Conservation (phyloP, 2,329 filamentous ascomycete species). For the Dothistroma septosporum region DNA sequence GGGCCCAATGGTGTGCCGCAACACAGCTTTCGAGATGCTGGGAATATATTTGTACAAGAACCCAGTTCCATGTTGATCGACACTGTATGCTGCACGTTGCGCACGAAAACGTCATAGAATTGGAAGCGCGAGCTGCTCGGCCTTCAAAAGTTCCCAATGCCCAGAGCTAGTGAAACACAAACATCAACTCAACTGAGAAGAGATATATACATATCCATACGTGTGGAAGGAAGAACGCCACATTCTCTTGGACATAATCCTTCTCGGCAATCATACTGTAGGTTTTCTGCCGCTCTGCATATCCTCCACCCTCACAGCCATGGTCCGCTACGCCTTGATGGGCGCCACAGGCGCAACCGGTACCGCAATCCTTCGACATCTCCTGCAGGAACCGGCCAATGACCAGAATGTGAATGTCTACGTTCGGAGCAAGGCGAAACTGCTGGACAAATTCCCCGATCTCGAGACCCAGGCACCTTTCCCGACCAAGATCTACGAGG, state of each 20-base stretch:
- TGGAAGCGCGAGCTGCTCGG: not conserved
- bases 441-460: slow-evolving; percentile 20
- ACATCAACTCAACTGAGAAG: not conserved
- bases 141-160: not conserved
- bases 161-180: not conserved
- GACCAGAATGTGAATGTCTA: slow-evolving; percentile 24
- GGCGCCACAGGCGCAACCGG: slow-evolving; percentile 24
- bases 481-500: slow-evolving; percentile 37
- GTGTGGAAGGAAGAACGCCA: not conserved
- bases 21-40: not conserved
- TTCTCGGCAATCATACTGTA: not conserved
- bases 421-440: slow-evolving; percentile 22
- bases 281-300: not conserved
- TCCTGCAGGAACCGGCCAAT: slow-evolving; percentile 14
- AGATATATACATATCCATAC: not conserved
- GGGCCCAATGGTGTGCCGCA: not conserved
- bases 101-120: not conserved
- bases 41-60: not conserved
- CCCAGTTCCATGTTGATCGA: not conserved
- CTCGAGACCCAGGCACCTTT: slow-evolving; percentile 10
- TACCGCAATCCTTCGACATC: slow-evolving; percentile 15
- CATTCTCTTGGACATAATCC: not conserved
- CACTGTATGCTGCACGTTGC: not conserved
- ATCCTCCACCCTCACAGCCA: not conserved
- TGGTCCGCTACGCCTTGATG: slow-evolving; percentile 15